Percentiles rank a stretch among this genome's conserved stretches.
phyloP scores from a whole-genome alignment of 257 asterid species.

The Solanum stenotomum region DNA sequence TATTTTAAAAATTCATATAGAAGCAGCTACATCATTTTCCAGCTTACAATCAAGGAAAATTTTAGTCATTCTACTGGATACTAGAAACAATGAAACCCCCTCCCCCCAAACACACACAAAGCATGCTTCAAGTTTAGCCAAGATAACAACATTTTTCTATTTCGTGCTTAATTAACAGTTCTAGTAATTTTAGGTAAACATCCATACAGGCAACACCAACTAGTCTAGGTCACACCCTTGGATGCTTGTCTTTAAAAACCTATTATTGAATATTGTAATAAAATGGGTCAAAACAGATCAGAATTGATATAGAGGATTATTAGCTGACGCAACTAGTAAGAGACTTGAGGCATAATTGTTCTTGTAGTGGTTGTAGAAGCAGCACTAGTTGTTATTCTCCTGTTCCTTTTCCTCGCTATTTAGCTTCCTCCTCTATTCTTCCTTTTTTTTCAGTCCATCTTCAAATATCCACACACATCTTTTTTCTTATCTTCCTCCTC shows the following conservation, averaged over 20 bases:
- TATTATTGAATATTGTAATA: not conserved
- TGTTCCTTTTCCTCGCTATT: not conserved
- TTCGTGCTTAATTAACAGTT: not conserved
- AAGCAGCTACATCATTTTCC: not conserved
- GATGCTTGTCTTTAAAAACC: not conserved
- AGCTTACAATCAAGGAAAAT: not conserved
- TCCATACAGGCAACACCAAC: not conserved
- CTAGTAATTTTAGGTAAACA: not conserved
- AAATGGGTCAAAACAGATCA: not conserved
- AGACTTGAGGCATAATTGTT: not conserved
- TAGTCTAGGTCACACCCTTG: not conserved
- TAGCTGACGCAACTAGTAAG: not conserved
- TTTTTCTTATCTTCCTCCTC: not conserved
- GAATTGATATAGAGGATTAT: not conserved
- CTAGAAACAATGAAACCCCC: not conserved
- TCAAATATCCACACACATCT: not conserved
- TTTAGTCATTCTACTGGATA: not conserved
- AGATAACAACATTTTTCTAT: not conserved
- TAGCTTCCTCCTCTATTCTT: not conserved
- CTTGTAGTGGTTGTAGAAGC: not conserved
- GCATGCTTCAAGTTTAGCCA: not conserved
- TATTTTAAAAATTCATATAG: not conserved
- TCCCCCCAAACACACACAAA: not conserved
- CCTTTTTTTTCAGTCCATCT: not conserved
- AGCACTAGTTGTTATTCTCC: not conserved